Evolutionary conservation across 1,139 yeast genomes (phyloP).

Genomic region (Arxiozyma heterogenica): DNA sequence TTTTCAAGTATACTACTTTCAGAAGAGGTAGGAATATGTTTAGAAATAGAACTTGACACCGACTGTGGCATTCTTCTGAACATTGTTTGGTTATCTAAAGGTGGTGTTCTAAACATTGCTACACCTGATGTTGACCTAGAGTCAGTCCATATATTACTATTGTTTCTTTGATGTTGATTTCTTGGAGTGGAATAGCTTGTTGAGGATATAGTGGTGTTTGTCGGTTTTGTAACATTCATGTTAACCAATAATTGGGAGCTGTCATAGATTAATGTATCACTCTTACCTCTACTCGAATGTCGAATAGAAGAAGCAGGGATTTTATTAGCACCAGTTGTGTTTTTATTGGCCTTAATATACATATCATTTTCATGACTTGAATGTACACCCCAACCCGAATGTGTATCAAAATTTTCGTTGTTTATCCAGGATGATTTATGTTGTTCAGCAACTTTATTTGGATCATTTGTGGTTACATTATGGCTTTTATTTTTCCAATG

Average conservation of each 20-base stretch:
- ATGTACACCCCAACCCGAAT: constrained; percentile 26
- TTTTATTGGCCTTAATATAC: not conserved
- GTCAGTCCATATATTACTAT: not conserved
- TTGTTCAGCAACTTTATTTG: not conserved
- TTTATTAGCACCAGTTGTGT: not conserved
- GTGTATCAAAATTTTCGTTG: constrained; percentile 17
- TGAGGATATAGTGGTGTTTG: not conserved
- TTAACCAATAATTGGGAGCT: not conserved
- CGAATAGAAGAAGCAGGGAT: not conserved
- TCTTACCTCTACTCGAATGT: constrained; percentile 18
- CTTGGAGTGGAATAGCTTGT: not conserved
- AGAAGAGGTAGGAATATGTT: not conserved
- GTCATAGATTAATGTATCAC: constrained; percentile 20
- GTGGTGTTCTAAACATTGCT: constrained; percentile 26
- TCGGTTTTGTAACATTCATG: not conserved
- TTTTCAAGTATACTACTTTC: not conserved
- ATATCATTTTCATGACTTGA: not conserved
- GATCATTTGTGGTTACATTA: not conserved
- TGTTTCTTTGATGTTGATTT: not conserved
- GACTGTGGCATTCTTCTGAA: constrained; percentile 3
- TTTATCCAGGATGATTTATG: not conserved
- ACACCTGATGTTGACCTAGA: constrained; percentile 11
- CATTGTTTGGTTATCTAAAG: constrained; percentile 9
- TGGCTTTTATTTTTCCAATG: constrained; percentile 14
- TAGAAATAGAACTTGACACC: not conserved